Conservation (phyloP, 2,329 filamentous ascomycete species). For the Exophiala xenobiotica region DNA sequence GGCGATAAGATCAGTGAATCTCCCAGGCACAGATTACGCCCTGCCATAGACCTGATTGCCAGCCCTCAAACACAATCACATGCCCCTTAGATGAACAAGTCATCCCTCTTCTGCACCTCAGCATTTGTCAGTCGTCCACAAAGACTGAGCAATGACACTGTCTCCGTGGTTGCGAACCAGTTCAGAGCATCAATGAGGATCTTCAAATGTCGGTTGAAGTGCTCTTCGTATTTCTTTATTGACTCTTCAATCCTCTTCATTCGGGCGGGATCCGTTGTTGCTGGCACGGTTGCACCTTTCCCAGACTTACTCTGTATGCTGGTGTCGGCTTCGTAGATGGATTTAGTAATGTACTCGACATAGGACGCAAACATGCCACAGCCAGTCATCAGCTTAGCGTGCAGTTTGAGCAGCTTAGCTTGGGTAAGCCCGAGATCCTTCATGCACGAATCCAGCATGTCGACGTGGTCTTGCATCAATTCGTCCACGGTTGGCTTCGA, state of each 20-base stretch:
- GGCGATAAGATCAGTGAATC: too few relatives aligned
- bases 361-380: slow-evolving; percentile 93
- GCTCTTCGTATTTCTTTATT: slow-evolving; percentile 85
- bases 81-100: slow-evolving; percentile 23
- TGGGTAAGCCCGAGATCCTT: slow-evolving; percentile 99
- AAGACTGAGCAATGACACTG: slow-evolving; percentile 85
- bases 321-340: slow-evolving; percentile 79
- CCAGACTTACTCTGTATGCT: slow-evolving; percentile 23
- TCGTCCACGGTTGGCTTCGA: slow-evolving; percentile 82
- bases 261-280: slow-evolving; percentile 53
- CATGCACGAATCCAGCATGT: slow-evolving; percentile 94
- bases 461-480: slow-evolving; percentile 97
- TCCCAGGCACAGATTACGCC: too few relatives aligned
- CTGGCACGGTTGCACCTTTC: slow-evolving; percentile 21
- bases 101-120: slow-evolving; percentile 31
- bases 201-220: slow-evolving; percentile 88
- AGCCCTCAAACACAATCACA: too few relatives aligned
- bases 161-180: slow-evolving; percentile 96
- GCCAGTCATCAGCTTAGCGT: slow-evolving; percentile 94
- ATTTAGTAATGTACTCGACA: slow-evolving; percentile 79
- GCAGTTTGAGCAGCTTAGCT: slow-evolving; percentile 88
- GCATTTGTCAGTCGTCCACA: slow-evolving; percentile 67
- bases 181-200: slow-evolving; percentile 92
- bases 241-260: slow-evolving; percentile 81
- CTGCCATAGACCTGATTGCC: too few relatives aligned